Evolutionary conservation across 2,329 filamentous ascomycete species (phyloP).

Genomic region (Thelonectria rubi): DNA sequence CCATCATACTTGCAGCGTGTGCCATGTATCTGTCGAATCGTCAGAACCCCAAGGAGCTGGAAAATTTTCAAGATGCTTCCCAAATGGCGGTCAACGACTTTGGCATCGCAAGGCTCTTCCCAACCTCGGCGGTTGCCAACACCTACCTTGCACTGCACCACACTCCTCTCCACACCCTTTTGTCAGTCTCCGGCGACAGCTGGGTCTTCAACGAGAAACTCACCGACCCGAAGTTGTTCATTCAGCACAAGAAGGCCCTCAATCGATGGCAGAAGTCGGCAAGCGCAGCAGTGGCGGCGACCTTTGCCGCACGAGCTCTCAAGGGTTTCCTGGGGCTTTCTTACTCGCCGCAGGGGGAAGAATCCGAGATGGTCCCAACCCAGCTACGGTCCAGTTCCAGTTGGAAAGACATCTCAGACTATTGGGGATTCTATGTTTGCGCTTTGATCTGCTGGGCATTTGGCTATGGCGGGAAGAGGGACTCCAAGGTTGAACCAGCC

Average conservation of each 20-base stretch:
- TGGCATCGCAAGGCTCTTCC: slow-evolving; percentile 54
- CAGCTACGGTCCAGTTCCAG: slow-evolving; percentile 23
- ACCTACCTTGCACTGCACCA: slow-evolving; percentile 66
- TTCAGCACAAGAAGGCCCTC: slow-evolving; percentile 58
- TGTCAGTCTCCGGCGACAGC: slow-evolving; percentile 66
- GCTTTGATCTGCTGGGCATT: slow-evolving; percentile 69
- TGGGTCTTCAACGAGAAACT: slow-evolving; percentile 68
- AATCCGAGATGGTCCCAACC: slow-evolving; percentile 15
- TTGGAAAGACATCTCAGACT: slow-evolving; percentile 56
- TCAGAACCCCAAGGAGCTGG: slow-evolving; percentile 40
- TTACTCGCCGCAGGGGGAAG: not conserved
- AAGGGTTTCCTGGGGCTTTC: slow-evolving; percentile 53
- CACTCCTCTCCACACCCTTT: slow-evolving; percentile 65
- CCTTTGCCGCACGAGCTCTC: slow-evolving; percentile 63
- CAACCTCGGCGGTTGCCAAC: slow-evolving; percentile 56
- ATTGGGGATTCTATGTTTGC: slow-evolving; percentile 66
- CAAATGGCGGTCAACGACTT: slow-evolving; percentile 37
- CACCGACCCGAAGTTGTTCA: slow-evolving; percentile 53
- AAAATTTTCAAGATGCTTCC: slow-evolving; percentile 37
- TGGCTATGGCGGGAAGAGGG: slow-evolving; percentile 47
- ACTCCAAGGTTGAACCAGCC: slow-evolving; percentile 30
- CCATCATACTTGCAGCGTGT: slow-evolving; percentile 52
- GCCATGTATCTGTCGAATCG: slow-evolving; percentile 51
- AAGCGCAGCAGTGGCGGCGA: slow-evolving; percentile 55
- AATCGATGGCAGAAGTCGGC: slow-evolving; percentile 56